phyloP scores from a whole-genome alignment of 306 rosid genomes.

The Heteromeles arbutifolia region DNA sequence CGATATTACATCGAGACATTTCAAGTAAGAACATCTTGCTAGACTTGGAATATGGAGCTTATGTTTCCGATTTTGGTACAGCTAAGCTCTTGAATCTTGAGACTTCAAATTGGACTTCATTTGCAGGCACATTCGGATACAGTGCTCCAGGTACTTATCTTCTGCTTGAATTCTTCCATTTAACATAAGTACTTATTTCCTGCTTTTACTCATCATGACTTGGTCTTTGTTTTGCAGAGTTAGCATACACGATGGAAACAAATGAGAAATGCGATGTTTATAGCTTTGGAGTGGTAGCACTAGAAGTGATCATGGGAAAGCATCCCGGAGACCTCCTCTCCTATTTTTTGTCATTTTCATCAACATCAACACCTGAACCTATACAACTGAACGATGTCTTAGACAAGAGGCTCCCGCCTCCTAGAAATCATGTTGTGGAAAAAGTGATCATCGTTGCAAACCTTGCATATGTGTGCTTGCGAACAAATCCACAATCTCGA shows the following conservation, averaged over 20 bases:
- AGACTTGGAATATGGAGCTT: neutral
- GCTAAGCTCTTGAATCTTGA: constrained; percentile 10
- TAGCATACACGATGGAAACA: constrained; percentile 16
- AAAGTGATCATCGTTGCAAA: constrained; percentile 11
- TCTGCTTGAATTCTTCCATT: neutral
- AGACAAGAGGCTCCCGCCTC: constrained; percentile 9
- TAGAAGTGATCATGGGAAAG: constrained; percentile 20
- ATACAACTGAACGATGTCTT: constrained; percentile 13
- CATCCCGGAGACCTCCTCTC: constrained; percentile 23
- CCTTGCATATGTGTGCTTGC: constrained; percentile 19
- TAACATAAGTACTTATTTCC: neutral
- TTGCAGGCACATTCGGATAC: constrained; percentile 21
- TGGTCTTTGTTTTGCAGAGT: constrained; percentile 3
- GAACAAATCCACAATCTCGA: constrained; percentile 11
- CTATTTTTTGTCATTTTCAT: neutral
- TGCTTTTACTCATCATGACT: neutral
- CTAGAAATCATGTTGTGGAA: neutral
- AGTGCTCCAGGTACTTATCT: constrained; percentile 14
- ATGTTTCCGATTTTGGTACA: constrained; percentile 7
- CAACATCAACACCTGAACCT: neutral
- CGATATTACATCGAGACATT: constrained; percentile 21
- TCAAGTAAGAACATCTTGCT: constrained; percentile 16
- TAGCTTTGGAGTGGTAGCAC: constrained; percentile 16
- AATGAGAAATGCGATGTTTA: constrained; percentile 17
- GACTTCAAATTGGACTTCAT: neutral